Percentiles rank a stretch among this genome's conserved stretches.
phyloP scores from a whole-genome alignment of 805 yeast genomes.

The Groenewaldozyma salmanticensis region DNA sequence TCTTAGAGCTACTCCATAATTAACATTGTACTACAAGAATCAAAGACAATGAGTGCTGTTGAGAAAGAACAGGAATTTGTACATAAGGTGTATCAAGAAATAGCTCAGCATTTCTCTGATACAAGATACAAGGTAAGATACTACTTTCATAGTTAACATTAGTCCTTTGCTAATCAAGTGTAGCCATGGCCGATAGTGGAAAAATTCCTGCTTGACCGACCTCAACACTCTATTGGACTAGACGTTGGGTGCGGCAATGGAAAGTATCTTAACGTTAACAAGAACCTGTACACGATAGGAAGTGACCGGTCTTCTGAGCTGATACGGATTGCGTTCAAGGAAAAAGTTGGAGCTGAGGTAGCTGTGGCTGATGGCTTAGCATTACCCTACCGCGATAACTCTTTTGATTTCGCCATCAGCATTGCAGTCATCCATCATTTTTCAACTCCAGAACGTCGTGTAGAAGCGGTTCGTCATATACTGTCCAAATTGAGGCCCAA shows the following conservation, averaged over 20 bases:
- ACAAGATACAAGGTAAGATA: slow-evolving; percentile 72
- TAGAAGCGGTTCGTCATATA: slow-evolving; percentile 64
- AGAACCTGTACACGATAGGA: slow-evolving; percentile 61
- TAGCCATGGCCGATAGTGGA: slow-evolving; percentile 94
- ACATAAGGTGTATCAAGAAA: slow-evolving; percentile 86
- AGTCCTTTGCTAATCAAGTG: slow-evolving; percentile 9
- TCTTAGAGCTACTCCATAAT: no score
- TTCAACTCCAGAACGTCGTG: slow-evolving; percentile 70
- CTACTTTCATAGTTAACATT: slow-evolving; percentile 56
- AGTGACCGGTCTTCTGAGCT: slow-evolving; percentile 32
- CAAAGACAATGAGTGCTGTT: no score
- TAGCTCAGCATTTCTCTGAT: slow-evolving; percentile 86
- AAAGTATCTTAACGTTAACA: slow-evolving; percentile 69
- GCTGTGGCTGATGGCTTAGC: slow-evolving; percentile 73
- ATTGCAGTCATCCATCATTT: slow-evolving; percentile 96
- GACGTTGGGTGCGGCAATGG: slow-evolving; percentile 99
- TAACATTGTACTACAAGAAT: no score
- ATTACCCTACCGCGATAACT: slow-evolving; percentile 42
- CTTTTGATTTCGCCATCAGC: slow-evolving; percentile 79
- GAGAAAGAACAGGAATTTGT: slow-evolving; percentile 72
- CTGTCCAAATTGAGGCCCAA: slow-evolving; percentile 45
- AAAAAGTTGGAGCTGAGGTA: slow-evolving; percentile 42
- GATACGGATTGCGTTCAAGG: slow-evolving; percentile 36
- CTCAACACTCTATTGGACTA: slow-evolving; percentile 58
- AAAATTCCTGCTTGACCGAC: slow-evolving; percentile 43